Evolutionary conservation across 202 grass and related monocot genomes (phyloP), one percentile per base, ranked within the genome.

Genomic region (Schoenoplectus triqueter): DNA sequence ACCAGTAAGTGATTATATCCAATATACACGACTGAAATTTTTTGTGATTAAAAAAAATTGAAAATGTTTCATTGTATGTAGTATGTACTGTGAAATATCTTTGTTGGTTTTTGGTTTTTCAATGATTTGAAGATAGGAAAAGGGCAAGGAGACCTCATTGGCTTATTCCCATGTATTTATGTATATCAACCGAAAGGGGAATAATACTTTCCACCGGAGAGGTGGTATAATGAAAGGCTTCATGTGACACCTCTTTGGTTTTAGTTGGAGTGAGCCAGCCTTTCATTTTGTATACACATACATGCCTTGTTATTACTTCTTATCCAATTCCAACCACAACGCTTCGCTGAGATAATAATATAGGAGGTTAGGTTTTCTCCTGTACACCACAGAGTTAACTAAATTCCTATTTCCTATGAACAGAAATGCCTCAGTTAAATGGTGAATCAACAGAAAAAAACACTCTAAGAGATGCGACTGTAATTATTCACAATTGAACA

Each of bases 201-300:
- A 49, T 59, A n/a, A 50, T 59, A 73, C n/a, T 75, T 54, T 51
- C 19, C 71, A 75, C 7, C 71, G 54, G 17, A 54, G 75, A 78
- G 54, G 75, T 78, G 75, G 51, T 57, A 41, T 78, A 78, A 60
- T 61, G 54, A 17, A 78, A 78, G 75, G 54, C 22, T 78, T 78
- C 75, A 78, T 78, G 75, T 78, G 75, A 78, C 75, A 61, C 75
- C 6, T 78, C 55, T 78, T 78, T 78, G 75, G 75, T 78, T 78
- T 78, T 78, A 78, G 75, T 61, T 78, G 75, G 75, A 78, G 7
- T 18, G 31, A 78, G 75, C 31, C 75, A 78, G 21, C 54, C 31
- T 59, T 78, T 18, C 60, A 13, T 78, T 78, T 78, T 78, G 54
- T 59, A 42, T 78, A 77, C 51, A 56, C 73, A 56, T 56, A 76